Evolutionary conservation across 495 filamentous ascomycete genomes (phyloP).

Genomic region (Hypoxylon subgilvum): DNA sequence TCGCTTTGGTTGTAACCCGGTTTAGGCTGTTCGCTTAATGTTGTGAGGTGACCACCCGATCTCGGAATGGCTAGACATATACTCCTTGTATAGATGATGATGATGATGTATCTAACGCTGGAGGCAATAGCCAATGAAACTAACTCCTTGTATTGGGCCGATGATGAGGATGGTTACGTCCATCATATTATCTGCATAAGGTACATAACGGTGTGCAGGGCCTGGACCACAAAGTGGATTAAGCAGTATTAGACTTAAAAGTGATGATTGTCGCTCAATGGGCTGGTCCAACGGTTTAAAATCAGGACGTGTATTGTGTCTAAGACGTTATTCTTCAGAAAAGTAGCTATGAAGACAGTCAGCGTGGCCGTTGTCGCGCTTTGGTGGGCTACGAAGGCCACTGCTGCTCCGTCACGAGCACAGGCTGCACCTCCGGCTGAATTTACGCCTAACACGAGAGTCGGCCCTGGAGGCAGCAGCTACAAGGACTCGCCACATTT

Average conservation of each 20-base stretch:
- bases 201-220: no score
- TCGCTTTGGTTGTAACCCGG: conserved; percentile 11
- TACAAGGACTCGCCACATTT: conserved; percentile 56
- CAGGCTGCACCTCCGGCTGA: conserved; percentile 39
- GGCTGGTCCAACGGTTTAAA: background rate
- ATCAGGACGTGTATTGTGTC: background rate
- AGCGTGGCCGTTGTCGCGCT: conserved; percentile 7
- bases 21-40: conserved; percentile 36
- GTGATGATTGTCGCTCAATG: conserved; percentile 14
- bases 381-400: conserved; percentile 10
- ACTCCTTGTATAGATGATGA: conserved; percentile 14
- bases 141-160: no score
- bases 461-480: conserved; percentile 44
- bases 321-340: background rate
- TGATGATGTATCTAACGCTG: no score
- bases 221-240: background rate
- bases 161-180: no score
- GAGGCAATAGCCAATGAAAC: no score
- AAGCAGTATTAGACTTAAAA: conserved; percentile 20
- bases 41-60: conserved; percentile 2
- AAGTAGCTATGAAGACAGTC: conserved; percentile 10
- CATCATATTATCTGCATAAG: no score
- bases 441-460: conserved; percentile 48
- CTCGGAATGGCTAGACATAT: conserved; percentile 1
- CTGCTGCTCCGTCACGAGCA: conserved; percentile 18